Percentiles rank a stretch among this genome's conserved stretches.
phyloP scores from a whole-genome alignment of 208 protist genomes.

The Novymonas esmeraldas region DNA sequence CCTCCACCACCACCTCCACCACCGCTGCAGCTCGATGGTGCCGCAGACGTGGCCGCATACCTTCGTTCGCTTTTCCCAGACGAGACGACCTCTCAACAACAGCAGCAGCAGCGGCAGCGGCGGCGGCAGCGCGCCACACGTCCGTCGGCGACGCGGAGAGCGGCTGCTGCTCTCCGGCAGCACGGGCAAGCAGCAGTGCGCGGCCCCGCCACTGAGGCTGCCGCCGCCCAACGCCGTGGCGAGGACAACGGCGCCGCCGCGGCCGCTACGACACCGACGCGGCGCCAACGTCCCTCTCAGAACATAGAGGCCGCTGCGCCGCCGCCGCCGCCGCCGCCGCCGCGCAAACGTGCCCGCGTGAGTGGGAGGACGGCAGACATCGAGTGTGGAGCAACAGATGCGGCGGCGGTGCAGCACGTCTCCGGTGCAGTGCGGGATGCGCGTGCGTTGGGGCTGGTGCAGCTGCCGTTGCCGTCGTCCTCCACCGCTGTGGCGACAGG shows the following conservation, averaged over 20 bases:
- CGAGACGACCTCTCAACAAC: not conserved
- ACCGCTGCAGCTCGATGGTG: not conserved
- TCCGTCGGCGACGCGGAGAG: not conserved
- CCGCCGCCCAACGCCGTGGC: too few relatives aligned
- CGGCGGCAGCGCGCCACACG: not conserved
- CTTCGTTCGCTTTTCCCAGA: slow-evolving; percentile 2
- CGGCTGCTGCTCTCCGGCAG: too few relatives aligned
- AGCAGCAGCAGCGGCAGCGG: not conserved
- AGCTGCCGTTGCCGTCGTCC: not conserved
- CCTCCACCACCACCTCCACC: not conserved
- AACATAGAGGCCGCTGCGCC: too few relatives aligned
- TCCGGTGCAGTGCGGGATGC: not conserved
- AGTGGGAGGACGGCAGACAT: too few relatives aligned
- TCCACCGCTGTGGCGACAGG: not conserved
- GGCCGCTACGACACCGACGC: too few relatives aligned
- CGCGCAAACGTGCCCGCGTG: too few relatives aligned
- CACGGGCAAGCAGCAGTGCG: too few relatives aligned
- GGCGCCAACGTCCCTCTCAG: too few relatives aligned
- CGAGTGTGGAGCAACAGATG: too few relatives aligned
- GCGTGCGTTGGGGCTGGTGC: not conserved
- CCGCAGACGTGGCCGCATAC: slow-evolving; percentile 2
- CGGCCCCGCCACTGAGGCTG: too few relatives aligned
- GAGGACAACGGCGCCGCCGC: too few relatives aligned
- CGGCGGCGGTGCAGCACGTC: not conserved
- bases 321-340: not conserved